phyloP scores from a whole-genome alignment of 2,329 filamentous ascomycete species.

The Alternaria sp. region DNA sequence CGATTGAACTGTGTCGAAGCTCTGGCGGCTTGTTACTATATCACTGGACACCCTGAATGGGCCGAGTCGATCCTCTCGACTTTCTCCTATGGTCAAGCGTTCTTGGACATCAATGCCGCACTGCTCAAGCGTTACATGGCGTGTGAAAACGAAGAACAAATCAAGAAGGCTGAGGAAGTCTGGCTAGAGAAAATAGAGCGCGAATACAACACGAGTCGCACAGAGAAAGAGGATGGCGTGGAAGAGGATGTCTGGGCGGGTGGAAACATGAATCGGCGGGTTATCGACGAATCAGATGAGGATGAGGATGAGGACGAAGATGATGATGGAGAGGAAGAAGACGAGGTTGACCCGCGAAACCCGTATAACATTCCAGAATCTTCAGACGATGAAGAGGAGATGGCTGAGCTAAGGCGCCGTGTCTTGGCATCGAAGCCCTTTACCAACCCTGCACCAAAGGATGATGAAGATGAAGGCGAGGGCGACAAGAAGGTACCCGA shows the following conservation, averaged over 20 bases:
- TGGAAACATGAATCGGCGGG: conserved; percentile 81
- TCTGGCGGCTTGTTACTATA: conserved; percentile 88
- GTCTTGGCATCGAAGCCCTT: conserved; percentile 94
- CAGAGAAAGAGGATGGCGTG: conserved; percentile 62
- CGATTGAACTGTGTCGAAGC: conserved; percentile 95
- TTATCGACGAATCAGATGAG: conserved; percentile 47
- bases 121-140: conserved; percentile 84
- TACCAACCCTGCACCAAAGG: conserved; percentile 60
- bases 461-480: conserved; percentile 37
- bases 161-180: conserved; percentile 83
- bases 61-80: conserved; percentile 80
- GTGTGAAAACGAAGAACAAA: conserved; percentile 77
- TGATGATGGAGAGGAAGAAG: conserved; percentile 47
- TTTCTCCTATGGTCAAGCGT: conserved; percentile 87
- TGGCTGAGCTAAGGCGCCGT: conserved; percentile 88
- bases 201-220: conserved; percentile 83
- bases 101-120: conserved; percentile 87
- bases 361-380: conserved; percentile 76
- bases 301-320: conserved; percentile 59
- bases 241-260: conserved; percentile 84
- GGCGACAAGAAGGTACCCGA: conserved; percentile 63
- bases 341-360: conserved; percentile 63
- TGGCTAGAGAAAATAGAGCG: conserved; percentile 91
- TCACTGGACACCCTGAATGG: conserved; percentile 92
- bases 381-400: conserved; percentile 82